These are phyloP conservation scores for Leucosporidium yakuticum DNA, from an alignment of 768 basidiomycete species.

Conservation along the genomic window DNA sequence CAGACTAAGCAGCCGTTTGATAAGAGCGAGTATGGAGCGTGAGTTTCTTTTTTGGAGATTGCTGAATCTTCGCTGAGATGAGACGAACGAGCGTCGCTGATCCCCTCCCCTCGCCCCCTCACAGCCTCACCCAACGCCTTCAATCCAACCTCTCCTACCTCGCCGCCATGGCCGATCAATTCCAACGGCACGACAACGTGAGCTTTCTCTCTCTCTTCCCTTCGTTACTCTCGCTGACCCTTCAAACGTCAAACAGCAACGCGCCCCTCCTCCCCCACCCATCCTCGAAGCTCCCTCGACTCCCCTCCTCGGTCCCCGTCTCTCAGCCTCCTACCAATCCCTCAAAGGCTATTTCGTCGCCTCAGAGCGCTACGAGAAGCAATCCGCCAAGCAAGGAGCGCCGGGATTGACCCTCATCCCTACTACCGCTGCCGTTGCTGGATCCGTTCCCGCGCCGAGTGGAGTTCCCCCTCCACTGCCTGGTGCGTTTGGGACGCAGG, in stretches of 20 bases:
- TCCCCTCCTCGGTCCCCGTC: conserved; percentile 6
- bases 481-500: too few species aligned
- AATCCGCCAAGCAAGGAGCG: neutral
- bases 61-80: neutral
- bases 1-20: conserved; percentile 4
- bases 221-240: neutral
- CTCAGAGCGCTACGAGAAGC: conserved; percentile 22
- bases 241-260: neutral
- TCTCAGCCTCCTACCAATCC: conserved; percentile 7
- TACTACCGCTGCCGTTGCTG: neutral
- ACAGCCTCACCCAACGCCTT: conserved; percentile 24
- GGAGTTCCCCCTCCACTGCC: neutral
- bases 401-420: neutral
- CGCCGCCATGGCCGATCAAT: conserved; percentile 14
- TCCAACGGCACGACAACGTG: neutral
- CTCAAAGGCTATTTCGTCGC: conserved; percentile 29
- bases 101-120: neutral
- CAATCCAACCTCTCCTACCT: conserved; percentile 27
- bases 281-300: conserved; percentile 19
- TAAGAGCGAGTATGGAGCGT: conserved; percentile 15
- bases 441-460: neutral
- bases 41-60: neutral
- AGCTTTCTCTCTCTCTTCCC: neutral
- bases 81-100: neutral
- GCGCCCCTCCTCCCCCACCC: conserved; percentile 2